Evolutionary conservation across 2,329 filamentous ascomycete species (phyloP), one percentile per base, ranked within the genome.

Genomic region (Colletotrichum somersetense): DNA sequence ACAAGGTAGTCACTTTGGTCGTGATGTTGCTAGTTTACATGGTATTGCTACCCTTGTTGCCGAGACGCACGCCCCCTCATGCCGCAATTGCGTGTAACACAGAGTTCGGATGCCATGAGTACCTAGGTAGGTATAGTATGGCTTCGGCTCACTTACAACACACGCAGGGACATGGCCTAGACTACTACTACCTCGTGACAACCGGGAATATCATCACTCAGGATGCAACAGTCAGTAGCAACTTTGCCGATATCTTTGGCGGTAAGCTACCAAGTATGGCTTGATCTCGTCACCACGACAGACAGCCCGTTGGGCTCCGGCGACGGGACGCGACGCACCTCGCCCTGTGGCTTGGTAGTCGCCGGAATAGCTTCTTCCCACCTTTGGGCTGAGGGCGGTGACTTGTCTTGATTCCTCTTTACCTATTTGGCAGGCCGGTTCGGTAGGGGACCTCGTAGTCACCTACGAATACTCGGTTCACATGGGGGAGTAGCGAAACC

Each of bases 341-440:
- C 56, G 56, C 48, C 56, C 33, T 62, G 68, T 67, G 68, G 44
- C 64, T 71, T 44, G 57, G 64, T 52, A 30, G 42, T 67, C 35
- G 64, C 62, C 35, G 57, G 64, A 63, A 62, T 57, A 26, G 57
- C 64, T 44, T 62, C 44, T 40, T 71, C 52, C 68, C 40, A 65
- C 50, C 35, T 62, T 42, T 56, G 38, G 44, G 56, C 20, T 18
- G 38, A 35, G 50, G 57, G 11, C 6, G 42, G 33, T n/a, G 6
- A 20, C 44, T 48, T 58, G 30, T 48, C 48, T 26, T 62, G 68
- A 67, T 44, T 71, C 57, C 64, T 58, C 67, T 57, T 53, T 42
- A 48, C 64, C 64, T 62, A 30, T 38, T 67, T 71, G n/a, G 57
- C 56, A 67, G 46, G 57, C 42, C 57, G 42, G 44, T 46, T 58